These are phyloP conservation scores for Skeletonema marinoi DNA, from an alignment of 108 stramenopile genomes.

Conservation along the genomic window DNA sequence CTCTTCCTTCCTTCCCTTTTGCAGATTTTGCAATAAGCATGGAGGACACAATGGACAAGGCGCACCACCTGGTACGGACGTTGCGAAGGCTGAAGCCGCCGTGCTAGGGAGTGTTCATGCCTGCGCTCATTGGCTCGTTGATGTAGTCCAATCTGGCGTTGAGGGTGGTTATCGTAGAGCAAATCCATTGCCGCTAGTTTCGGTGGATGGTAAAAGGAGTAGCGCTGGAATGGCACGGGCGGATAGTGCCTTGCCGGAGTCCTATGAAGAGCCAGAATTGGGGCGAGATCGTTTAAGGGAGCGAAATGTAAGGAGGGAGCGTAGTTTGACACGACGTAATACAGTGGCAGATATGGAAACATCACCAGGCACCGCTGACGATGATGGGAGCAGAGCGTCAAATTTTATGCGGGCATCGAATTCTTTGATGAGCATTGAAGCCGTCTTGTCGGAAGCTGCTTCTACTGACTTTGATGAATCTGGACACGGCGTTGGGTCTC, in stretches of 20 bases:
- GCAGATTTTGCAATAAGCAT: constrained; percentile 51
- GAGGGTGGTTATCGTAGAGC: constrained; percentile 40
- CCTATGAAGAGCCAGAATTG: constrained; percentile 13
- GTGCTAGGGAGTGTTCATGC: constrained; percentile 38
- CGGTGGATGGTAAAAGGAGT: neutral
- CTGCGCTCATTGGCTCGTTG: constrained; percentile 39
- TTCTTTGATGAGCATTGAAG: neutral
- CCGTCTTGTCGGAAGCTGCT: neutral
- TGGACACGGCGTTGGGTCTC: neutral
- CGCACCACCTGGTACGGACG: constrained; percentile 12
- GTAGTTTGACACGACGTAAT: constrained; percentile 30
- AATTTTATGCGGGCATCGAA: neutral
- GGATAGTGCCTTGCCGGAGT: constrained; percentile 19
- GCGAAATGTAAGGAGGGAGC: constrained; percentile 9
- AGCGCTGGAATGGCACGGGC: neutral
- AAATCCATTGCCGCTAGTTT: constrained; percentile 25
- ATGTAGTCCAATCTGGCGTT: constrained; percentile 27
- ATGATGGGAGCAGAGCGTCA: neutral
- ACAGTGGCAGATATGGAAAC: constrained; percentile 43
- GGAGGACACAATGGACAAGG: constrained; percentile 20
- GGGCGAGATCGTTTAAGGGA: constrained; percentile 19
- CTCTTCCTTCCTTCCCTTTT: neutral
- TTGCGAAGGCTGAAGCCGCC: constrained; percentile 26
- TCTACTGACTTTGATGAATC: constrained; percentile 9
- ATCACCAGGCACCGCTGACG: neutral